These are phyloP conservation scores for Remersonia thermophila DNA, from an alignment of 2,329 filamentous ascomycete species.

Conservation along the genomic window DNA sequence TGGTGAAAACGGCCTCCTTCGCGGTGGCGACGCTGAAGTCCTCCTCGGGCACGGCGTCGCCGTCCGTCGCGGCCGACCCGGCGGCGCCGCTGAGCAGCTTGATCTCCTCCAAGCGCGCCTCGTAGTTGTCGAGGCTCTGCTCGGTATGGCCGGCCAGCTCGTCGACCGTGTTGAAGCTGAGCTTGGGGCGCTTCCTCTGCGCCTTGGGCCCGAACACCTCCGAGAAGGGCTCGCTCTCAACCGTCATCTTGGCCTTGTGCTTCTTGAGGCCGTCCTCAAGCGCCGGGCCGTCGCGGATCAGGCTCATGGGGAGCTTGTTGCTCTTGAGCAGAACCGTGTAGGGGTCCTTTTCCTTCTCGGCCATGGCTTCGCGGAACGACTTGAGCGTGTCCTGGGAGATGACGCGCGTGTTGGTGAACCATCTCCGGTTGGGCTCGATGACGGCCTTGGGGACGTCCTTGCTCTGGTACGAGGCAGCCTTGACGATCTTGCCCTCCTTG, in stretches of 20 bases:
- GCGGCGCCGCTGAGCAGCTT: conserved; percentile 62
- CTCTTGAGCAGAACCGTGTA: conserved; percentile 85
- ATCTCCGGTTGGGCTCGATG: conserved; percentile 92
- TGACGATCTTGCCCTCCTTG: conserved; percentile 68
- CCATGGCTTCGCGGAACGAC: conserved; percentile 83
- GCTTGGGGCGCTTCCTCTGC: conserved; percentile 83
- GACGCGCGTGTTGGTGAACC: conserved; percentile 87
- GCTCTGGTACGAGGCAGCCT: conserved; percentile 46
- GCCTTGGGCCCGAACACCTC: conserved; percentile 90
- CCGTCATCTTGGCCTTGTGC: conserved; percentile 80
- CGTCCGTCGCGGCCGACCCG: conserved; percentile 32
- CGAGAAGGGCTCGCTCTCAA: conserved; percentile 74
- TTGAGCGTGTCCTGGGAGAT: conserved; percentile 82
- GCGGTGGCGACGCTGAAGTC: conserved; percentile 46
- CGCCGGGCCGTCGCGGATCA: conserved; percentile 65
- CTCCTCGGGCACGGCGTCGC: conserved; percentile 31
- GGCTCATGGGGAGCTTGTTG: conserved; percentile 91
- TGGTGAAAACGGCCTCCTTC: conserved; percentile 80
- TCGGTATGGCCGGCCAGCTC: conserved; percentile 72
- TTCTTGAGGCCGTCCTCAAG: conserved; percentile 68
- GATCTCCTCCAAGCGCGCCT: conserved; percentile 68
- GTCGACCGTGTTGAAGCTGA: conserved; percentile 67
- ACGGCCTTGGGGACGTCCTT: conserved; percentile 69
- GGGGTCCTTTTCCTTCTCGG: conserved; percentile 78
- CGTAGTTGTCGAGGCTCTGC: conserved; percentile 69